Evolutionary conservation across 352 stramenopile genomes (phyloP).

Genomic region (Pythium brassicae): DNA sequence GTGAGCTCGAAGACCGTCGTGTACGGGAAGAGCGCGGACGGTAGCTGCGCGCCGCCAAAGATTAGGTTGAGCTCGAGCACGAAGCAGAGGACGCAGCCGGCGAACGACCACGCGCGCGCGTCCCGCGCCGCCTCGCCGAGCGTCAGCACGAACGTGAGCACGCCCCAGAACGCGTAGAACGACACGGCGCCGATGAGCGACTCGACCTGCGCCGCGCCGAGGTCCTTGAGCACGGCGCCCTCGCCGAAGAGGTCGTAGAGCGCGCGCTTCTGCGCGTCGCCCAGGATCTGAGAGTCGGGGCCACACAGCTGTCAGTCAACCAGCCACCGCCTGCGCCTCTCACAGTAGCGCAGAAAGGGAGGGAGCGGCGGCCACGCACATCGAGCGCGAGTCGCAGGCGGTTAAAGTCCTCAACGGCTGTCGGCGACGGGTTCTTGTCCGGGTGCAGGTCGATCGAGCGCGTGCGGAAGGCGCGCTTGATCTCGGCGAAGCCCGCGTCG

Average conservation of each 20-base stretch:
- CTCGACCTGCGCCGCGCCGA: conserved; percentile 86
- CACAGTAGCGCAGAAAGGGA: not conserved
- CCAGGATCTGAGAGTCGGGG: conserved; percentile 41
- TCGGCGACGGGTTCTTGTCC: conserved; percentile 94
- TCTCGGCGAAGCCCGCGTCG: conserved; percentile 89
- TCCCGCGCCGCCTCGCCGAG: conserved; percentile 87
- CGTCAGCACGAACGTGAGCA: conserved; percentile 95
- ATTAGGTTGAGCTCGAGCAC: conserved; percentile 92
- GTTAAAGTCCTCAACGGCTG: conserved; percentile 91
- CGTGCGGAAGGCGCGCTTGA: conserved; percentile 96
- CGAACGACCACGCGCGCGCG: conserved; percentile 92
- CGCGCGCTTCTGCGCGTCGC: conserved; percentile 90
- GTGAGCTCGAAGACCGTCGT: conserved; percentile 92
- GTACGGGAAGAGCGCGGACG: conserved; percentile 60
- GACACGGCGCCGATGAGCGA: conserved; percentile 89
- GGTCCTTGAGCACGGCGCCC: conserved; percentile 83
- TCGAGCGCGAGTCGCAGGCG: conserved; percentile 94
- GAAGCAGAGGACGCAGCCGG: conserved; percentile 91
- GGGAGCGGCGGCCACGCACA: conserved; percentile 26
- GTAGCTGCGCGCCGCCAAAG: conserved; percentile 54
- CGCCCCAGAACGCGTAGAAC: conserved; percentile 95
- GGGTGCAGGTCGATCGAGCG: conserved; percentile 94
- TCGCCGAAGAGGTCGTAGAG: conserved; percentile 97
- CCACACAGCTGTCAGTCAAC: no score
- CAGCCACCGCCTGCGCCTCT: no score